Evolutionary conservation across 2,329 filamentous ascomycete genomes (phyloP), one percentile per base, ranked within the genome.

Genomic region (Calonectria honghensis): DNA sequence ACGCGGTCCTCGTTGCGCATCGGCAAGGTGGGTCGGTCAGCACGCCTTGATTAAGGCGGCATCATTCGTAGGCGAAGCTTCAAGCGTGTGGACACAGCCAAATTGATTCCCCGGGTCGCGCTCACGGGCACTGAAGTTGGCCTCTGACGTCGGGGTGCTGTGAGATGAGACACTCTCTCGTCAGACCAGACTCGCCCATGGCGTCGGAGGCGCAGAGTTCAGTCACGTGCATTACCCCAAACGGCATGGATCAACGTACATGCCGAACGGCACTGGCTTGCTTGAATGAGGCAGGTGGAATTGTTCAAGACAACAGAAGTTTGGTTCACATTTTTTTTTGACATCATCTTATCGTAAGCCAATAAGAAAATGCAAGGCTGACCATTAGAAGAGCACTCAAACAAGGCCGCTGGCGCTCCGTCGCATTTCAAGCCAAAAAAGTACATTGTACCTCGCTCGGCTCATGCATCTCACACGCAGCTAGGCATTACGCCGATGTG

Each of bases 1-100:
- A 54, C 51, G 45, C 29, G 24, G 31, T 59, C 51, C 9, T 57
- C 52, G 18, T 35, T 27, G 59, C 54, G 48, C 65, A 73, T 69
- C 48, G 59, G 71, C 57, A 39, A 39, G 37, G 65, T 39, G 39
- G 16, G 50, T 37, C 51, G 54, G 37, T 41, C 50, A 24, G 52
- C 27, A 37, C 27, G n/a, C 20, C 45, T 39, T n/a, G 7, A 37
- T 24, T 20, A 24, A 37, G 41, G 48, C 50, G 45, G 57, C 65
- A 73, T 65, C 20, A 35, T 73, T 20, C 10, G 54, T 50, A 13
- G 29, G 16, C 27, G 20, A 29, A 41, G 57, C 57, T 18, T 41
- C 14, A 16, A 63, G n/a, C 57, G 57, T 24, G 57, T 41, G 9
- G 14, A 63, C 35, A 41, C 24, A 31, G 7, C 35, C n/a, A 14